Conservation (phyloP, 257 asterid species). For the Echites panduratus region DNA sequence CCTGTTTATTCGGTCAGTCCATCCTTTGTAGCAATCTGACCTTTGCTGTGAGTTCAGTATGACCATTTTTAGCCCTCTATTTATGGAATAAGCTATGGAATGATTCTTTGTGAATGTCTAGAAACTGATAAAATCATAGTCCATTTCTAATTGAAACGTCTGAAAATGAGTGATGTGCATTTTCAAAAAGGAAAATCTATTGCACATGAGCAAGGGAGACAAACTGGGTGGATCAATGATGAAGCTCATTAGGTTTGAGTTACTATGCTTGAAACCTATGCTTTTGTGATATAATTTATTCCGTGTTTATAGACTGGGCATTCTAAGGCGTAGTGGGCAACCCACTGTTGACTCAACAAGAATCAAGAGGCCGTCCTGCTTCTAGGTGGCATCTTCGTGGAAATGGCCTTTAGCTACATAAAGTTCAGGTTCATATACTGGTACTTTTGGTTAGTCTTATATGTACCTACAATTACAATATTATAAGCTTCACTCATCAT, state of each 20-base stretch:
- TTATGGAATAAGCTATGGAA: not conserved
- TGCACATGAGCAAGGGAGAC: conserved; percentile 12
- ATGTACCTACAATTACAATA: conserved; percentile 19
- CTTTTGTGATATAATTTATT: conserved; percentile 7
- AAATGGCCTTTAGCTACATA: conserved; percentile 35
- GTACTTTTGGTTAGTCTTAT: conserved; percentile 29
- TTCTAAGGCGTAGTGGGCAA: conserved; percentile 34
- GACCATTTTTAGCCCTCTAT: not conserved
- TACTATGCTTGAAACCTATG: conserved; percentile 3
- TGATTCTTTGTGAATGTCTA: not conserved
- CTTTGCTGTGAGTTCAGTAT: not conserved
- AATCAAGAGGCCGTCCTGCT: conserved; percentile 50
- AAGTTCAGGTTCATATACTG: conserved; percentile 42
- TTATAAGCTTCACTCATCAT: conserved; percentile 45
- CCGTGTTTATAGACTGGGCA: conserved; percentile 16
- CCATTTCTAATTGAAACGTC: not conserved
- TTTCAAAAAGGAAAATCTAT: conserved; percentile 9
- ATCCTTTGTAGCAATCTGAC: not conserved
- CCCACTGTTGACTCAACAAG: conserved; percentile 45
- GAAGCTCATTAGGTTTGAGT: conserved; percentile 9
- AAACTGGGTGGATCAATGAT: conserved; percentile 13
- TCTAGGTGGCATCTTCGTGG: conserved; percentile 39
- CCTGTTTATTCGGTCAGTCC: not conserved
- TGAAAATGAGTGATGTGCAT: conserved; percentile 3
- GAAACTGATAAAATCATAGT: not conserved